Conservation (phyloP, 495 filamentous ascomycete species). For the Sordaria brevicollis region DNA sequence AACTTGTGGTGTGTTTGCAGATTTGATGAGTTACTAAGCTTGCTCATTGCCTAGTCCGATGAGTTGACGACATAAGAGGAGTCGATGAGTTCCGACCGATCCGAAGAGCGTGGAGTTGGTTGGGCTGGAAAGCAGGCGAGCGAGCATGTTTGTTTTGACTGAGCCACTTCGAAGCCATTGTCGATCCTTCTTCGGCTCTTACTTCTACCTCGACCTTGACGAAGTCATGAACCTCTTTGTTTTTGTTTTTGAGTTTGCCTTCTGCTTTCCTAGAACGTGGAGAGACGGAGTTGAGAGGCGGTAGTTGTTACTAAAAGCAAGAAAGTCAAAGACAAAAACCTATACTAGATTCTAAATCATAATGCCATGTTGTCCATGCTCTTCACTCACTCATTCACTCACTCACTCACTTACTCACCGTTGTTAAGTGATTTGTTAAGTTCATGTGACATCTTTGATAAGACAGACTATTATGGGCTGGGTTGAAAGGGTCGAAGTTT, state of each 20-base stretch:
- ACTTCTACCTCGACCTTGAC: not conserved
- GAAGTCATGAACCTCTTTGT: not conserved
- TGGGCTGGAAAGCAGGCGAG: not conserved
- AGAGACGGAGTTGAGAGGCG: not conserved
- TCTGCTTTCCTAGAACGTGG: not conserved
- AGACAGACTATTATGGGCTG: no score
- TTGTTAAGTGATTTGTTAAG: no score
- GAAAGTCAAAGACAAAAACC: not conserved
- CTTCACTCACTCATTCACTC: no score
- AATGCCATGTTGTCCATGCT: not conserved
- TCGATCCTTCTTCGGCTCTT: not conserved
- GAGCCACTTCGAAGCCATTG: not conserved
- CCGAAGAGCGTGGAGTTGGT: not conserved
- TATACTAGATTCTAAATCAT: not conserved
- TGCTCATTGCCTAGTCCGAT: not conserved
- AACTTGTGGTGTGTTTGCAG: constrained; percentile 27
- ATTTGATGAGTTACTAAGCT: constrained; percentile 56
- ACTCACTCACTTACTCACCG: no score
- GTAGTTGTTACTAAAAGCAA: not conserved
- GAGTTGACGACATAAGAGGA: not conserved
- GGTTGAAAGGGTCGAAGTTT: no score
- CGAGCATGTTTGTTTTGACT: not conserved
- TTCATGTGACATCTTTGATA: no score
- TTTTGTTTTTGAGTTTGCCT: not conserved
- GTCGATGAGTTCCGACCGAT: not conserved